A percentile compares a stretch with the other conserved stretches of the same genome.
Evolutionary conservation across 139 green algal genomes (phyloP).

Genomic region (Chlorella sp.): DNA sequence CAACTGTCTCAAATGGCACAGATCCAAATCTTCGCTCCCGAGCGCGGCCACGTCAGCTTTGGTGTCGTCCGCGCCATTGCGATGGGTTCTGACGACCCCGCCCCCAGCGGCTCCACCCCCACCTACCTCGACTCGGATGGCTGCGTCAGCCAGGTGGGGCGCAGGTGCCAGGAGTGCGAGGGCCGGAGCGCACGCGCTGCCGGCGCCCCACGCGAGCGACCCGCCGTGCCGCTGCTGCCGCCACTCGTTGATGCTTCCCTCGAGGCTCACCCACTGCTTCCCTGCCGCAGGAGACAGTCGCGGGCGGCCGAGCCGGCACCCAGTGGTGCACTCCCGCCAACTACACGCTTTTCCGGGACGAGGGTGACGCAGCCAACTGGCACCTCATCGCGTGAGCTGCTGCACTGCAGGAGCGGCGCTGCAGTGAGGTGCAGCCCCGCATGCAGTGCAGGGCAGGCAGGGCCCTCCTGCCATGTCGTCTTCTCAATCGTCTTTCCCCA

Average conservation of each 20-base stretch:
- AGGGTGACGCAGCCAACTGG: no score
- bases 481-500: no score
- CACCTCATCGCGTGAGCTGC: no score
- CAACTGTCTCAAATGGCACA: background rate
- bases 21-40: constrained; percentile 12
- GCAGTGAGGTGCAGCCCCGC: no score
- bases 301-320: constrained; percentile 52
- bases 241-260: background rate
- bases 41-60: constrained; percentile 33
- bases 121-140: constrained; percentile 54
- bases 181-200: background rate
- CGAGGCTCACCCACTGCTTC: background rate
- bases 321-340: no score
- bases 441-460: no score
- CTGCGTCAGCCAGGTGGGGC: background rate
- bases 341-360: no score
- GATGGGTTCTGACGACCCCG: constrained; percentile 28
- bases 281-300: background rate
- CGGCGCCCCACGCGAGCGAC: background rate
- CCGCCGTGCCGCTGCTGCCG: background rate
- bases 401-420: no score
- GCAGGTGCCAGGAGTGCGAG: background rate
- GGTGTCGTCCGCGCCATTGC: constrained; percentile 52
- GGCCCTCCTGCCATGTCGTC: no score
- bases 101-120: background rate